Evolutionary conservation across 2,329 filamentous ascomycete genomes (phyloP).

Genomic region (Teratosphaeria pseudoeucalypti): DNA sequence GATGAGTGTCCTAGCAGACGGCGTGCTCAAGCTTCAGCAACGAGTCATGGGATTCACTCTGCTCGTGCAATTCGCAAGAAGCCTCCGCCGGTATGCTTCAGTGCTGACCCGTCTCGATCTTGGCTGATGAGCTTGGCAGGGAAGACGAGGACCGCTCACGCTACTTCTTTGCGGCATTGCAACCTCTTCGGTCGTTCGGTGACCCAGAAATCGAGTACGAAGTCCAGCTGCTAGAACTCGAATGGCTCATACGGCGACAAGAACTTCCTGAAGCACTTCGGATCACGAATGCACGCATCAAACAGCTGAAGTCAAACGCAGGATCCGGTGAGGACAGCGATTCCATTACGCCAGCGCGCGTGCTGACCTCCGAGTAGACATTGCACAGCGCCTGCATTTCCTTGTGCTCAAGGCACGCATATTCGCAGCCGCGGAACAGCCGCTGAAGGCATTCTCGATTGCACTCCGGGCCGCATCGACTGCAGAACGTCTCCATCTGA

Average conservation of each 20-base stretch:
- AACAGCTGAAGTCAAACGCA: slow-evolving; percentile 37
- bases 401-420: slow-evolving; percentile 64
- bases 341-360: neutral
- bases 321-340: slow-evolving; percentile 6
- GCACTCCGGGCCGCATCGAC: slow-evolving; percentile 65
- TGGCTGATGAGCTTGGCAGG: slow-evolving; percentile 23
- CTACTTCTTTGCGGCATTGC: slow-evolving; percentile 48
- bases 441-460: slow-evolving; percentile 66
- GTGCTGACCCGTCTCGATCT: neutral
- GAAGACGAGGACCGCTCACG: slow-evolving; percentile 28
- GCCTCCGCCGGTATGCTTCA: slow-evolving; percentile 41
- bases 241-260: slow-evolving; percentile 45
- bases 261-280: slow-evolving; percentile 45
- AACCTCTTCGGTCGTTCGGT: slow-evolving; percentile 28
- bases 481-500: slow-evolving; percentile 57
- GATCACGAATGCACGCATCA: slow-evolving; percentile 43
- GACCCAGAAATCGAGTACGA: slow-evolving; percentile 52
- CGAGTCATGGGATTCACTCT: slow-evolving; percentile 59
- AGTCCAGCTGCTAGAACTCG: slow-evolving; percentile 49
- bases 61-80: slow-evolving; percentile 54
- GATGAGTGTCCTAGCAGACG: slow-evolving; percentile 51
- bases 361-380: slow-evolving; percentile 34
- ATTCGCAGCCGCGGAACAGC: slow-evolving; percentile 55
- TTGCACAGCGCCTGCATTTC: slow-evolving; percentile 59
- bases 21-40: slow-evolving; percentile 68